Base-by-base conservation (phyloP, 352 stramenopile genomes). In the Phytophthora cajani region DNA sequence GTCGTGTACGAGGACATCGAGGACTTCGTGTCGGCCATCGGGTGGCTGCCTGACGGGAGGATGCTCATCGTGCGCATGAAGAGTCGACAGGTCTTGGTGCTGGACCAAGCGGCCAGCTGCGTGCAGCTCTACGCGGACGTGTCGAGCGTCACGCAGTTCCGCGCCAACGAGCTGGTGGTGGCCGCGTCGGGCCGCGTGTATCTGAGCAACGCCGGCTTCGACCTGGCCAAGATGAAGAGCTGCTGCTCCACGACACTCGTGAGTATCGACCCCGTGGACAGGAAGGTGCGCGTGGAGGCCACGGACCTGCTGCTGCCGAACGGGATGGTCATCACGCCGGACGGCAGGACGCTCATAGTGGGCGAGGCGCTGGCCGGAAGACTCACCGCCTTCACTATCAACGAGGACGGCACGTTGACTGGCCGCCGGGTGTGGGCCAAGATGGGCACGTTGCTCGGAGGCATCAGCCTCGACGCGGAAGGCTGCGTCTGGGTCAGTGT, bases 191-290 rank as follows among this genome's bases (percentile, higher is more conserved):
- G 82, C 0, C 77, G 75, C 5, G 64, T 80, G 30, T 92, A 90
- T 59, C 68, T 89, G n/a, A 79, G 84, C 47, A 92, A 90, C 69
- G 87, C 81, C 55, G 84, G 82, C 64, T 92, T 90, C 52, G 75
- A 89, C 68, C 62, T 80, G 30, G 57, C 74, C 14, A 54, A 79
- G 10, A 63, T 71, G 44, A 54, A 66, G 23, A 71, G 58, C 50
- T 77, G 58, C 46, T 78, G 59, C 54, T 69, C 71, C 21, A 89
- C 84, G 62, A 92, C 84, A 55, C 49, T 92, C 30, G 82, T 92
- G 68, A 84, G 82, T 19, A 70, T 92, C 33, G 77, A 85, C 30
- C 72, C 72, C 3, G 69, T 58, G n/a, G 64, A 71, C 53, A 57
- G 82, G 25, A 67, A 62, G 32, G 75, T 89, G 27, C 77, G 75